Base-by-base conservation (phyloP, 2,329 filamentous ascomycete genomes). In the Cordyceps javanica region DNA sequence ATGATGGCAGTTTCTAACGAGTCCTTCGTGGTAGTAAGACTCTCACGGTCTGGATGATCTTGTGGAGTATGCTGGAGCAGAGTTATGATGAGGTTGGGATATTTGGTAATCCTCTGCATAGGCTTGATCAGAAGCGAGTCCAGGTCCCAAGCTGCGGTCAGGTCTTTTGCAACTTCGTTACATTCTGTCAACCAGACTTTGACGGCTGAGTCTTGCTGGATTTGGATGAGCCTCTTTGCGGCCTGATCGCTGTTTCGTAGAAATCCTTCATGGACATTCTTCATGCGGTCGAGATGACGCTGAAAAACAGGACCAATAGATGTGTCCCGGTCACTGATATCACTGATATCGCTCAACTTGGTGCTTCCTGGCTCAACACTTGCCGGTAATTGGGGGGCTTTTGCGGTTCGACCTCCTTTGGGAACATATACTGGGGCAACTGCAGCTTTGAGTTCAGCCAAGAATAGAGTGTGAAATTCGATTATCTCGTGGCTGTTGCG, bases 121-220 rank as follows among this genome's bases (percentile, higher is more conserved):
- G 94, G 94, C 72, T 99, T 99, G 68, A 99, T 93, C 21, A 99
- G 82, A n/a, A 99, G 78, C 0, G 94, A 96, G 70, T 97, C 92
- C 60, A 99, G 73, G 70, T 96, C 90, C 94, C 94, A 99, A 0
- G 94, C 93, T 26, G 87, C 85, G 0, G 94, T 99, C 62, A 99
- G 81, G 69, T 97, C 94, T 64, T 91, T 89, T 13, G 93, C 92
- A 67, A 93, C 92, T 64, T 91, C 86, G 67, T 94, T 91, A 72
- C 94, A 99, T 71, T 97, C 93, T 59, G 88, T 88, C 50, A 97
- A 79, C 94, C 94, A 99, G 52, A 96, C 88, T 78, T 75, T 86
- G 69, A 78, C 88, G 63, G 82, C 81, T 11, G 79, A 74, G 62
- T 87, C 83, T 65, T 82, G 78, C 64, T 87, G 83, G 50, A 87